Evolutionary conservation across 805 yeast genomes (phyloP), one percentile per base, ranked within the genome.

Genomic region (Yarrowia bubula): DNA sequence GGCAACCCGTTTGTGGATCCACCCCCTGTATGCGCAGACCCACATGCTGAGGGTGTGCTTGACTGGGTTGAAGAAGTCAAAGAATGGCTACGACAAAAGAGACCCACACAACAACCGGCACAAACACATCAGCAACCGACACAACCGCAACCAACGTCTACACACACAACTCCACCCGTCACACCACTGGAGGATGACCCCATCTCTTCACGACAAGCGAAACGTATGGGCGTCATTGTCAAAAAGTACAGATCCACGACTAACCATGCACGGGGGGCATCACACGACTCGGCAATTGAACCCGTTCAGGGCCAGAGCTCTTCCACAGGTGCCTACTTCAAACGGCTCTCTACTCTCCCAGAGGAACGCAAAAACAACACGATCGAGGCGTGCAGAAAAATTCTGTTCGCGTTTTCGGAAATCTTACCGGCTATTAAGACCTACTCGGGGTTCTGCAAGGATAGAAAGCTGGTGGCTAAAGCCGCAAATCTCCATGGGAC

Each of bases 191-290:
- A 61, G n/a, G 58, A 61, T 15, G 60, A 44, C 32, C 38, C 44
- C 43, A 31, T 61, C n/a, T 78, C 86, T 8, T 81, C 88, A n/a
- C 80, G 85, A 65, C 89, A 90, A 4, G 84, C 90, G 0, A 84
- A 88, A 71, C 78, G 93, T 68, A 88, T 87, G 92, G 93, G 92
- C 0, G 82, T 88, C 64, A 84, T 88, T 42, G 82, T 84, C 62
- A 84, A 83, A 64, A 80, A 73, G 37, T 28, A 61, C 53, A 35
- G 55, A 31, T 41, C 42, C 18, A 47, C 62, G 14, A 39, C 47
- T 2, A 11, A 39, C 17, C 65, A 63, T 31, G 38, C 47, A 1
- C 61, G 65, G 1, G 65, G 62, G 18, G 48, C 48, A n/a, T 63
- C 65, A 1, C 62, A 63, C n/a, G 65, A 63, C 39, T 63, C 65